Evolutionary conservation across 352 stramenopile species (phyloP), one percentile per base, ranked within the genome.

Genomic region (Pythium myriotylum): DNA sequence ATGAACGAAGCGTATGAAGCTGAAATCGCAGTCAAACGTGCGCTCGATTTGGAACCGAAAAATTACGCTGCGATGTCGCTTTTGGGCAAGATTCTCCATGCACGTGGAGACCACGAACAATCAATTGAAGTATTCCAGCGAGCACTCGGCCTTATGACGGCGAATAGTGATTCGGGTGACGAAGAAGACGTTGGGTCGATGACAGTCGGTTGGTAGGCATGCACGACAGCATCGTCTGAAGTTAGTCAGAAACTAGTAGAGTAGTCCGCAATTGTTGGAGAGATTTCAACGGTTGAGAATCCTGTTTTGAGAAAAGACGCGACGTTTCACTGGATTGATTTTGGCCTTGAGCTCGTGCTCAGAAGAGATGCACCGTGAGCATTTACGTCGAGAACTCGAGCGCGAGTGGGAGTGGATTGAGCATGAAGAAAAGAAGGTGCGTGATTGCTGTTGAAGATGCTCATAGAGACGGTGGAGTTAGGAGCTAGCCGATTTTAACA

Each of bases 11-110:
- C 76, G 27, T 77, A 79, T 48, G 86, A 92, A 41, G 86, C 86
- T 3, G 86, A 95, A 62, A 77, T 81, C 16, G 81, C 81, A 8
- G 72, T 88, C 20, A 76, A 75, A 12, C 76, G 79, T 3, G 79
- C 80, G 7, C 64, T 92, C 23, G 70, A 79, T 10, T 61, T 91
- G 12, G 74, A 56, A 5, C 61, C 66, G 3, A 76, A 82, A 32
- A 92, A 81, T 60, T 91, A 92, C 58, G 66, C 77, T 37, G 77
- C 74, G 16, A 63, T 92, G 54, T 90, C 86, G 35, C 73, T 93
- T 48, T 65, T 93, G 20, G 86, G 86, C 48, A 95, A 93, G 72
- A 92, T 95, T 37, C 62, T 95, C 43, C 81, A 95, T 56, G 73
- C 86, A 2, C 83, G 83, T 53, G 86, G 86, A 33, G 82, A 93